Evolutionary conservation across 2,329 filamentous ascomycete species (phyloP).

Genomic region (Berkeleyomyces basicola): DNA sequence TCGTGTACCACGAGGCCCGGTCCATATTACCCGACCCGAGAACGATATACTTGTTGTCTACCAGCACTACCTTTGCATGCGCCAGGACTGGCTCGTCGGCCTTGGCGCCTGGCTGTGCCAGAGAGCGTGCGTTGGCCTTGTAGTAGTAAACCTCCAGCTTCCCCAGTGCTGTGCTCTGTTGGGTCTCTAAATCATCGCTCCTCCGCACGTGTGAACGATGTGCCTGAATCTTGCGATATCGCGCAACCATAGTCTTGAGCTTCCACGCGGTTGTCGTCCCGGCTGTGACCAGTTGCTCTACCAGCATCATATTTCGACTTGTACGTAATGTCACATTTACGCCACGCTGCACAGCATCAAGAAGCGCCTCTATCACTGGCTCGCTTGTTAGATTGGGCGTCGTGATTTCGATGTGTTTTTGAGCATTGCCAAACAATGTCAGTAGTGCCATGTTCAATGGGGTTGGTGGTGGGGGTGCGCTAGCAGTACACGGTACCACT

Average conservation of each 20-base stretch:
- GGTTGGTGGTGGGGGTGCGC: slow-evolving; percentile 38
- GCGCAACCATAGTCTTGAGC: slow-evolving; percentile 39
- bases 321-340: slow-evolving; percentile 53
- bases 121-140: slow-evolving; percentile 22
- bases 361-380: slow-evolving; percentile 43
- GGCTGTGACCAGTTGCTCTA: slow-evolving; percentile 68
- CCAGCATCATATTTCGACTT: slow-evolving; percentile 51
- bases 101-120: slow-evolving; percentile 14
- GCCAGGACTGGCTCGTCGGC: slow-evolving; percentile 49
- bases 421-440: slow-evolving; percentile 41
- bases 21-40: slow-evolving; percentile 75
- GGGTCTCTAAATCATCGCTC: slow-evolving; percentile 11
- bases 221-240: slow-evolving; percentile 27
- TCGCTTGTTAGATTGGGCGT: slow-evolving; percentile 63
- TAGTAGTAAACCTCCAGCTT: slow-evolving; percentile 44
- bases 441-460: slow-evolving; percentile 52
- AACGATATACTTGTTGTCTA: slow-evolving; percentile 51
- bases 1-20: slow-evolving; percentile 72
- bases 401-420: slow-evolving; percentile 46
- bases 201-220: slow-evolving; percentile 1
- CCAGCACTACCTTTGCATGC: slow-evolving; percentile 61
- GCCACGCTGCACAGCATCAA: slow-evolving; percentile 45
- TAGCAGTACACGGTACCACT: slow-evolving; percentile 37
- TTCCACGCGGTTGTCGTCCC: slow-evolving; percentile 56
- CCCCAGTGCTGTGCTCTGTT: slow-evolving; percentile 33